phyloP scores from a whole-genome alignment of 371 early-diverging fungal genomes.

The Mucor saturninus region DNA sequence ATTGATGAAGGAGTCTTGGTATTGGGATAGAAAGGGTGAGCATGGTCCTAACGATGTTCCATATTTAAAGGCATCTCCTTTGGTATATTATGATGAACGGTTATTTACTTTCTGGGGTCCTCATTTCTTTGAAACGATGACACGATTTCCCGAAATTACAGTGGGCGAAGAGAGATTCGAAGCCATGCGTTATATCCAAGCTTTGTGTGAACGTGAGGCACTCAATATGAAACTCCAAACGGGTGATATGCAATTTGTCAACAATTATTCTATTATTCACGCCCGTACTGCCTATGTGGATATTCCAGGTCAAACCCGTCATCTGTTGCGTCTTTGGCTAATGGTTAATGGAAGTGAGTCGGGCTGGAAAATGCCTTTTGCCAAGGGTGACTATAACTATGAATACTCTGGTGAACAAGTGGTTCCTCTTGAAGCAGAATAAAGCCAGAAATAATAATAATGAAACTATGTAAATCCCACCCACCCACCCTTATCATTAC shows the following conservation, averaged over 20 bases:
- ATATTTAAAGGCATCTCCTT: conserved; percentile 39
- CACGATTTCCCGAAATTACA: conserved; percentile 38
- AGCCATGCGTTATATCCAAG: conserved; percentile 48
- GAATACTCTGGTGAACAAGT: conserved; percentile 26
- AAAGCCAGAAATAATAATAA: not conserved
- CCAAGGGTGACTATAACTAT: conserved; percentile 36
- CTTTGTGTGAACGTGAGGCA: conserved; percentile 43
- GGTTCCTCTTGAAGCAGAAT: conserved; percentile 50
- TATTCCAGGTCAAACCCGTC: conserved; percentile 36
- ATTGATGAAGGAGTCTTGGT: conserved; percentile 47
- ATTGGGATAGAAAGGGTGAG: conserved; percentile 51
- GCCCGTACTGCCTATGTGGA: conserved; percentile 48
- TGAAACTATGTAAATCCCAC: too few species aligned
- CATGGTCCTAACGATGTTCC: conserved; percentile 37
- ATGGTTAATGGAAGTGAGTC: conserved; percentile 36
- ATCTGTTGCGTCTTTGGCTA: conserved; percentile 49
- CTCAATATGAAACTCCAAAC: conserved; percentile 47
- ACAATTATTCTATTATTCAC: conserved; percentile 52
- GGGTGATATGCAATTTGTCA: conserved; percentile 52
- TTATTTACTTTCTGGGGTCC: conserved; percentile 54
- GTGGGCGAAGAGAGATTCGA: conserved; percentile 39
- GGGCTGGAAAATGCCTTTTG: conserved; percentile 47
- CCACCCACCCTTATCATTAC: too few species aligned
- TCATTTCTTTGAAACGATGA: conserved; percentile 51
- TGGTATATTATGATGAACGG: conserved; percentile 35